phyloP scores from a whole-genome alignment of 371 early-diverging fungal genomes.

The Lichtheimia hyalospora region DNA sequence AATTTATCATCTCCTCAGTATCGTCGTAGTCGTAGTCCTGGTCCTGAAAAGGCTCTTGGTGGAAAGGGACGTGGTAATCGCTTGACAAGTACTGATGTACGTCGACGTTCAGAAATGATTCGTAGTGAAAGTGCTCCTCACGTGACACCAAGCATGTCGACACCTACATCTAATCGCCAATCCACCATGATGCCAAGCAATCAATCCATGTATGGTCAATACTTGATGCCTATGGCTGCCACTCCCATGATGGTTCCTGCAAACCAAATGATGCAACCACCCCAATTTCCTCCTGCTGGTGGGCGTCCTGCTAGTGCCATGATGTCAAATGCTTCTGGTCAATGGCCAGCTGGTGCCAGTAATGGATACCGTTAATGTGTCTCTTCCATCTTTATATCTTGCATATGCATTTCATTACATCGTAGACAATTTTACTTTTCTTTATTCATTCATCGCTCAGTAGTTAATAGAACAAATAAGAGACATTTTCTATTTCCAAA shows the following conservation, averaged over 20 bases:
- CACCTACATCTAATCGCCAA: constrained; percentile 9
- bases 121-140: constrained; percentile 17
- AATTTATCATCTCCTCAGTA: constrained; percentile 4
- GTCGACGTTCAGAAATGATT: constrained; percentile 22
- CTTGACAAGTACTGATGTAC: constrained; percentile 17
- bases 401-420: too few species aligned
- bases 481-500: constrained; percentile 4
- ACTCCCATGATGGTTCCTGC: not conserved
- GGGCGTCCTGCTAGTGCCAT: constrained; percentile 14
- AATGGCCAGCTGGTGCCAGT: not conserved
- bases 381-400: not conserved
- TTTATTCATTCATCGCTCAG: too few species aligned
- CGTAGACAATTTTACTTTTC: too few species aligned
- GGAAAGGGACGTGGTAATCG: not conserved
- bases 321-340: not conserved
- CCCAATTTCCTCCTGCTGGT: not conserved
- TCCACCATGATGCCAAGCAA: constrained; percentile 1
- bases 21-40: constrained; percentile 13
- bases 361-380: not conserved
- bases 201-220: constrained; percentile 5
- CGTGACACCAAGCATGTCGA: constrained; percentile 14
- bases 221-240: constrained; percentile 9
- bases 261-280: not conserved
- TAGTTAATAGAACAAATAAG: too few species aligned
- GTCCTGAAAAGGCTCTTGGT: constrained; percentile 6